Evolutionary conservation across 371 early-diverging fungal genomes (phyloP), one percentile per base, ranked within the genome.

Genomic region (Mucor mucedo): DNA sequence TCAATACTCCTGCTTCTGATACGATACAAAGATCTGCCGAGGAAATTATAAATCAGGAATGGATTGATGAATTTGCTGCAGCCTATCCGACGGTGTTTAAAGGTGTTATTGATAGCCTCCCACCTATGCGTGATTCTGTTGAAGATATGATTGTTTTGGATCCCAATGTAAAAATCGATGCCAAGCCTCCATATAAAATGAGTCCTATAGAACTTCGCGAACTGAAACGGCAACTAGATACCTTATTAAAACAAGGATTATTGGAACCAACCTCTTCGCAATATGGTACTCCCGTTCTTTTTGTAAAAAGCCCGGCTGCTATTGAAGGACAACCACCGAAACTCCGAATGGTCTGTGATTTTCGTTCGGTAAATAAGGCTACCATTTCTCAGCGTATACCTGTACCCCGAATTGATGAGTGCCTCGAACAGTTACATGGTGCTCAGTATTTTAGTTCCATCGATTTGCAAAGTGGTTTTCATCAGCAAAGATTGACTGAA

Each of bases 241-340:
- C 72, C 2, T 55, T 77, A 11, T 33, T 73, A 0, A 29, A 61
- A 1, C 41, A 66, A 21, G 62, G 67, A 0, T 47, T 69, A 2
- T 65, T 69, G 21, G 32, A 14, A 13, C 63, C 68, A 0, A 66
- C 64, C 10, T 14, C 63, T 0, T 82, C 84, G 0, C 80, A 84
- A 0, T 74, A 62, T 45, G 87, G 83, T 2, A 73, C 85, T 27
- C 86, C 86, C 7, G 58, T 58, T 14, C 35, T 58, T 29, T 45
- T 85, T 59, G 76, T 78, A 0, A 64, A 65, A 28, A 45, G 45
- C 16, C 45, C 45, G 1, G 45, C 45, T 3, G 82, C 86, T 60
- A 13, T 16, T 21, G 28, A 16, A 13, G 85, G 87, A 2, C 13
- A 64, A 0, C 30, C 49, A 2, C 30, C 30, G 1, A 49, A 49